These are phyloP conservation scores for Tetrahymena thermophila DNA, from an alignment of 73 alveolate genomes.

Conservation along the genomic window DNA sequence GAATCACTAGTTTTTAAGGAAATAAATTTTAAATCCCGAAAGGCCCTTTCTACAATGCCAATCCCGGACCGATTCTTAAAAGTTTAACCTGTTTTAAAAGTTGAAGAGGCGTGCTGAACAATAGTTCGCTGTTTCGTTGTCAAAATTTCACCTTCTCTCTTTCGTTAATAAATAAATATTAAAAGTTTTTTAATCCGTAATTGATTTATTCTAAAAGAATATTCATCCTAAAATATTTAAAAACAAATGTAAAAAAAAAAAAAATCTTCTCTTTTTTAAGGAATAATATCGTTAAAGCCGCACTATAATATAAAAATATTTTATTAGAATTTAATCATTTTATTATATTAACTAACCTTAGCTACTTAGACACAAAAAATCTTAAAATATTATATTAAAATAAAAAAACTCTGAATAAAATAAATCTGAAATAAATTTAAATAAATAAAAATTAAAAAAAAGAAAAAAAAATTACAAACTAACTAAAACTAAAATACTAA, in stretches of 20 bases:
- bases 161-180: background rate
- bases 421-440: background rate
- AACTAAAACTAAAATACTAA: too few relatives aligned
- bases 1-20: background rate
- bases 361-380: background rate
- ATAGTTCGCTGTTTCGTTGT: background rate
- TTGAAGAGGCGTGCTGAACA: background rate
- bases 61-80: background rate
- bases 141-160: background rate
- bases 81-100: background rate
- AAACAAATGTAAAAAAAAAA: background rate
- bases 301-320: background rate
- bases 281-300: background rate
- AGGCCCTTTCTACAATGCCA: constrained; percentile 5
- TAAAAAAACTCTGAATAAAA: background rate
- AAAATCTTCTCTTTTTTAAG: background rate
- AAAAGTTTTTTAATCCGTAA: background rate
- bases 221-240: background rate
- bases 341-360: background rate
- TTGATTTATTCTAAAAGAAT: background rate
- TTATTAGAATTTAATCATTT: background rate
- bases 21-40: background rate
- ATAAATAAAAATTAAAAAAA: too few relatives aligned
- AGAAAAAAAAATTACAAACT: too few relatives aligned
- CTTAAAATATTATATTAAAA: background rate